These are phyloP conservation scores for Vitis labrusca DNA, from an alignment of 164 flowering plant species.

Conservation along the genomic window DNA sequence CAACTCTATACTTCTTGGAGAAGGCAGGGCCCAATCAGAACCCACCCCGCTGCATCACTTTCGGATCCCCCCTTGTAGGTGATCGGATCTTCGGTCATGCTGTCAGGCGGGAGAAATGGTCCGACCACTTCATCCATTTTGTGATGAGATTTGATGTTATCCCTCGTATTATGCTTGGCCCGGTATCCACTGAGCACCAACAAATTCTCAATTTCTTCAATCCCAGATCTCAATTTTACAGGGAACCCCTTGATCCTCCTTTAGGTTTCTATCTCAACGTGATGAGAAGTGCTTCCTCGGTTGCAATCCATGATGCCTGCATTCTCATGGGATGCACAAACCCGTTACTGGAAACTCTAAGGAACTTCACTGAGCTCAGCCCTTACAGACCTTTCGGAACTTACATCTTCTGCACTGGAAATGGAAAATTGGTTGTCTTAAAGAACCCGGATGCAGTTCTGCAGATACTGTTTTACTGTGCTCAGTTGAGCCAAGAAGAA, in stretches of 20 bases:
- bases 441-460: constrained; percentile 7
- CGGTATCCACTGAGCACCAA: constrained; percentile 39
- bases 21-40: neutral
- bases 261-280: constrained; percentile 32
- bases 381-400: constrained; percentile 81
- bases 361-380: constrained; percentile 55
- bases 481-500: neutral
- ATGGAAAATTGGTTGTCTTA: constrained; percentile 31
- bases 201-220: constrained; percentile 34
- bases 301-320: constrained; percentile 61
- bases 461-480: neutral
- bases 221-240: constrained; percentile 21
- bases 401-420: constrained; percentile 57
- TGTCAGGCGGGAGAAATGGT: constrained; percentile 70
- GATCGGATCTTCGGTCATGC: constrained; percentile 60
- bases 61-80: constrained; percentile 79
- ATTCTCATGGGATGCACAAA: constrained; percentile 61
- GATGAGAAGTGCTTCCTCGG: constrained; percentile 46
- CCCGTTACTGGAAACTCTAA: constrained; percentile 42
- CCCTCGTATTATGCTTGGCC: constrained; percentile 64
- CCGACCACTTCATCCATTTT: constrained; percentile 52
- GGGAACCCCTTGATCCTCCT: constrained; percentile 8
- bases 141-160: constrained; percentile 59
- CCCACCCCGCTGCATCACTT: constrained; percentile 57
- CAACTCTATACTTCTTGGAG: constrained; percentile 72